Conservation (phyloP, 2,329 filamentous ascomycete species). For the Tolypocladium amazonense region DNA sequence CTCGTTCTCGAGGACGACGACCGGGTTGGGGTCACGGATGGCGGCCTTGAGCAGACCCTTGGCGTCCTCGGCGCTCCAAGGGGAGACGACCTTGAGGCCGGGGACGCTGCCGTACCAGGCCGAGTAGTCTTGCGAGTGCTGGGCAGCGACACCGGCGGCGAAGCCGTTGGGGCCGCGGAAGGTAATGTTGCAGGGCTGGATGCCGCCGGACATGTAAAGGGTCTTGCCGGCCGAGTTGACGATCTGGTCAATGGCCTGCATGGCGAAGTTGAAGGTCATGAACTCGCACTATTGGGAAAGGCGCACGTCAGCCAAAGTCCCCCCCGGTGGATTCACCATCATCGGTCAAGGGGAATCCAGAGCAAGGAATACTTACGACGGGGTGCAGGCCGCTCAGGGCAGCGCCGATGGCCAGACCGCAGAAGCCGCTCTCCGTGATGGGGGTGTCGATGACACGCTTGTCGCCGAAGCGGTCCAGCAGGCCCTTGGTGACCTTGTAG, state of each 20-base stretch:
- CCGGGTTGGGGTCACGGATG: slow-evolving; percentile 96
- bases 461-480: slow-evolving; percentile 93
- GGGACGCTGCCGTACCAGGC: slow-evolving; percentile 99
- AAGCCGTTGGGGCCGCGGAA: slow-evolving; percentile 99
- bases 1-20: slow-evolving; percentile 85
- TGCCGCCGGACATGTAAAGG: slow-evolving; percentile 99
- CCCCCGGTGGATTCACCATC: too few species aligned
- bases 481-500: slow-evolving; percentile 98
- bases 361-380: slow-evolving; percentile 53
- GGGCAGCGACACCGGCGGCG: slow-evolving; percentile 85
- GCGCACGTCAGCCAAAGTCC: background rate
- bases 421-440: slow-evolving; percentile 96
- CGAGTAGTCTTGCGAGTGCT: slow-evolving; percentile 98
- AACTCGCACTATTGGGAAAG: slow-evolving; percentile 68
- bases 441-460: slow-evolving; percentile 97
- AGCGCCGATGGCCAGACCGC: slow-evolving; percentile 86
- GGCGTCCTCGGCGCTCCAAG: slow-evolving; percentile 95
- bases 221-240: slow-evolving; percentile 99
- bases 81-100: slow-evolving; percentile 90
- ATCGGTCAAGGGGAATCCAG: background rate
- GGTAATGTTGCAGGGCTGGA: slow-evolving; percentile 98
- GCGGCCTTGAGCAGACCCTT: slow-evolving; percentile 97
- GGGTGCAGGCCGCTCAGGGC: slow-evolving; percentile 91
- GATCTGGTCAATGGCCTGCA: slow-evolving; percentile 99
- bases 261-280: slow-evolving; percentile 99